These are phyloP conservation scores for Phytopythium oedochilum DNA, from an alignment of 352 stramenopile genomes.

Conservation along the genomic window DNA sequence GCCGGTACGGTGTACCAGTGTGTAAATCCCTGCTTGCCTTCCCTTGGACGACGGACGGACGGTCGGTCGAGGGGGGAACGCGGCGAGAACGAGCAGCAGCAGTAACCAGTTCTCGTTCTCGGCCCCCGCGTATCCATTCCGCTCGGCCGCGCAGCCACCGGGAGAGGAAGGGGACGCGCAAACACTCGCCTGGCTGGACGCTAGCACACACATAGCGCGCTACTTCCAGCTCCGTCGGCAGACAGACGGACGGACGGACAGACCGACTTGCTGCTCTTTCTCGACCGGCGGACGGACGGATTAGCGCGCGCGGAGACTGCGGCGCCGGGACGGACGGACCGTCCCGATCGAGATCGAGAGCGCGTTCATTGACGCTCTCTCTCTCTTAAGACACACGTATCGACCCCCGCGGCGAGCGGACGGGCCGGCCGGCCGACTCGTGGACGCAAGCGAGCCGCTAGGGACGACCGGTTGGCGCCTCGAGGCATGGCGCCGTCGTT, in stretches of 20 bases:
- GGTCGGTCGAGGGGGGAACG: background rate
- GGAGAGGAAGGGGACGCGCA: background rate
- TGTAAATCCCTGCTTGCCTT: too few relatives aligned
- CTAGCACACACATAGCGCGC: too few relatives aligned
- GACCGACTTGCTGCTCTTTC: too few relatives aligned
- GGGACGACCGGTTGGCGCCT: background rate
- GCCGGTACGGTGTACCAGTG: too few relatives aligned
- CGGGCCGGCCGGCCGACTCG: background rate
- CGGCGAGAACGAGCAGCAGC: background rate
- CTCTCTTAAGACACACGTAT: too few relatives aligned
- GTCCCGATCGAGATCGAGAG: too few relatives aligned
- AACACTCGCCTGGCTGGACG: too few relatives aligned
- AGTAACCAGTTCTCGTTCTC: slow-evolving; percentile 1
- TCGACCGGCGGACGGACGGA: too few relatives aligned
- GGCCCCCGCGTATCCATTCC: background rate
- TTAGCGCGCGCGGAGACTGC: too few relatives aligned
- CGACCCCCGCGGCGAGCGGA: background rate
- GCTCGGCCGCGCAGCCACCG: background rate
- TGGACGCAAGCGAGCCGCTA: slow-evolving; percentile 9
- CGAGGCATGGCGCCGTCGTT: slow-evolving; percentile 51
- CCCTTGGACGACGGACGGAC: background rate
- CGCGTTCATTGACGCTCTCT: too few relatives aligned
- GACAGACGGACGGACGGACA: background rate
- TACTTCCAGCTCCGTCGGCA: background rate
- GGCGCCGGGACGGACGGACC: too few relatives aligned